Base-by-base conservation (phyloP, 1,284 basidiomycete genomes). In the Heterobasidion parviporum region DNA sequence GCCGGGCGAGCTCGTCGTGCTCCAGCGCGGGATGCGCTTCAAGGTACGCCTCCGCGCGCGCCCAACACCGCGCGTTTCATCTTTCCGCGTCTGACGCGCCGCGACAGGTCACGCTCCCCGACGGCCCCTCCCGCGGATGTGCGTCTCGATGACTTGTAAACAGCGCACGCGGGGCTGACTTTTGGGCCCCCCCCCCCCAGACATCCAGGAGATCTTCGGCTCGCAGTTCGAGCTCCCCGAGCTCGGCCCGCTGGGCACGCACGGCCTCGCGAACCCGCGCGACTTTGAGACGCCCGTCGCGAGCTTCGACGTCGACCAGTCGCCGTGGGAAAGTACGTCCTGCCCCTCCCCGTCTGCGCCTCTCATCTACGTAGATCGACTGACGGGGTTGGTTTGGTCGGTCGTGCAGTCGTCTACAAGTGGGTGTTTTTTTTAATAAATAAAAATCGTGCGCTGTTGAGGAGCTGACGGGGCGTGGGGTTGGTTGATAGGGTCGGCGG, bases 241-340 rank as follows among this genome's bases (percentile, higher is more conserved):
- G 56, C 75, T 87, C 9, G 85, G 85, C 5, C 83, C 84, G 3
- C 70, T 88, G 9, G 85, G 85, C 26, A 77, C 79, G 3, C 73
- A 82, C 62, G 82, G 81, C n/a, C 72, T 85, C 15, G 82, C 83
- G 2, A 81, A 83, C 61, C 61, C 77, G 35, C 71, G 83, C 46
- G 85, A 87, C 65, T 87, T 88, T 59, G 81, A 87, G 64, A 70
- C 65, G 44, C 85, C 85, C 5, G 64, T 82, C 7, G 85, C 85
- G 0, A 74, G 72, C 54, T 87, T 85, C 65, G 83, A 87, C 55
- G 70, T 85, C 53, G 81, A 84, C 58, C 79, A 82, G 59, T 76
- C 70, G 14, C 70, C 77, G 34, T 85, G 82, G 82, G 71, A 79
- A 60, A 74, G 80, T 82, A 62, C 53, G 79, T 15, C 26, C 26